These are phyloP conservation scores for Austroboletus festivus DNA, from an alignment of 768 basidiomycete genomes.

Conservation along the genomic window DNA sequence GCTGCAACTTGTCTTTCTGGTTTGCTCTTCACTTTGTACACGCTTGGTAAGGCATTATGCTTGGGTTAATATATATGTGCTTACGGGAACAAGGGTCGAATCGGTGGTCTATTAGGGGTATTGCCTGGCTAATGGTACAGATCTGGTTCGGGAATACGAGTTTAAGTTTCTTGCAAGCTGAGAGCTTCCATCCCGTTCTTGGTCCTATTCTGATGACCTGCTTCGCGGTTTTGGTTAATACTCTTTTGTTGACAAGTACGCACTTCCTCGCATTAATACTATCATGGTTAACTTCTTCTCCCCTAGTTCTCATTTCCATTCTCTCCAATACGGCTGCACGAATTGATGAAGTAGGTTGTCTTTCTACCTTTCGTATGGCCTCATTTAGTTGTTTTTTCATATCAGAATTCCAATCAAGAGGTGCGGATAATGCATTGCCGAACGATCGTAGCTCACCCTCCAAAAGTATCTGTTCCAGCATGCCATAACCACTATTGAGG, in stretches of 20 bases:
- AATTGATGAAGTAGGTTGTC: constrained; percentile 54
- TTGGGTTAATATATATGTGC: constrained; percentile 19
- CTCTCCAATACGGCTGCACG: constrained; percentile 85
- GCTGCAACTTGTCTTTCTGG: constrained; percentile 82
- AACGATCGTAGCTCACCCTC: constrained; percentile 13
- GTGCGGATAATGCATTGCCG: constrained; percentile 26
- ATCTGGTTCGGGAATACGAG: constrained; percentile 85
- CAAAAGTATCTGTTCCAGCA: constrained; percentile 81
- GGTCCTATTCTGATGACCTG: constrained; percentile 77
- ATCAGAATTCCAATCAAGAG: constrained; percentile 59
- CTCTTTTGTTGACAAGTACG: constrained; percentile 76
- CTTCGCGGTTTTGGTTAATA: constrained; percentile 78
- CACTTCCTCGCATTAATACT: constrained; percentile 6
- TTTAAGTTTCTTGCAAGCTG: constrained; percentile 53
- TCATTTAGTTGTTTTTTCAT: background rate
- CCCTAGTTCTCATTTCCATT: constrained; percentile 73
- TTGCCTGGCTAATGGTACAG: constrained; percentile 82
- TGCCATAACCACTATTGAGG: constrained; percentile 84
- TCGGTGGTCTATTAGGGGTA: constrained; percentile 40
- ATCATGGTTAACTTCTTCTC: background rate
- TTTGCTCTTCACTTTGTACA: constrained; percentile 54
- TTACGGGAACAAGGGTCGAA: constrained; percentile 28
- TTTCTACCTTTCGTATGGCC: background rate
- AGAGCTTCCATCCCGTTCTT: constrained; percentile 64
- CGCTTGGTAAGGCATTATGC: constrained; percentile 37